Base-by-base conservation (phyloP, 2,329 filamentous ascomycete genomes). In the Didymellaceae sp. region DNA sequence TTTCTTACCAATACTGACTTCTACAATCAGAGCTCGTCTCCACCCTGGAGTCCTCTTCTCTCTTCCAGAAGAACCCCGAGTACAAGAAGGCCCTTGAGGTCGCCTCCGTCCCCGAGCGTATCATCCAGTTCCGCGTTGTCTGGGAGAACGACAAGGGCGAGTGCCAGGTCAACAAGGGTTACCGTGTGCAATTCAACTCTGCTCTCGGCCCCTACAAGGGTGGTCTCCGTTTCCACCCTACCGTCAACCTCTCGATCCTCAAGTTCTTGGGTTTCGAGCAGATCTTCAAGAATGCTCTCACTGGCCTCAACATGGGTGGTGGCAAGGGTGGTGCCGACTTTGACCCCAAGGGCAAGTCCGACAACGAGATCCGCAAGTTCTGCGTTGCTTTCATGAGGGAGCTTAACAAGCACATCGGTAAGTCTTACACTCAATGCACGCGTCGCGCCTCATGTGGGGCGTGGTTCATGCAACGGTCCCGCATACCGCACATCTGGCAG, bases 241-340 rank as follows among this genome's bases (percentile, higher is more conserved):
- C 87, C 9, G 90, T 94, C 77, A 94, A 87, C 74, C 79, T 87
- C 45, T 84, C 80, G 49, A 81, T 85, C 70, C 85, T 99, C 69
- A 99, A 99, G 82, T 97, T 97, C 81, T 84, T 99, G 72, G 94
- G 93, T 62, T 97, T 97, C 71, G 94, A 99, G 86, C 94, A 97
- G 81, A 95, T 93, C 80, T 97, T 97, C 85, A 97, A 97, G 86
- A 97, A 97, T 90, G 94, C 94, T 63, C 81, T 97, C 65, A 97
- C 94, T 56, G 94, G 94, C 72, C 79, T 95, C 71, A 90, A 85
- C 80, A 97, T 99, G 86, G 94, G 94, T 62, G 94, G 94, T 80
- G 94, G 89, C 72, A 97, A 97, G 82, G 94, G 94, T 79, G 94
- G 94, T 70, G 88, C 93, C 75, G 94, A 97, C 82, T 97, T 99